Conservation (phyloP, 2,329 filamentous ascomycete species). For the Anisogramma anomala region DNA sequence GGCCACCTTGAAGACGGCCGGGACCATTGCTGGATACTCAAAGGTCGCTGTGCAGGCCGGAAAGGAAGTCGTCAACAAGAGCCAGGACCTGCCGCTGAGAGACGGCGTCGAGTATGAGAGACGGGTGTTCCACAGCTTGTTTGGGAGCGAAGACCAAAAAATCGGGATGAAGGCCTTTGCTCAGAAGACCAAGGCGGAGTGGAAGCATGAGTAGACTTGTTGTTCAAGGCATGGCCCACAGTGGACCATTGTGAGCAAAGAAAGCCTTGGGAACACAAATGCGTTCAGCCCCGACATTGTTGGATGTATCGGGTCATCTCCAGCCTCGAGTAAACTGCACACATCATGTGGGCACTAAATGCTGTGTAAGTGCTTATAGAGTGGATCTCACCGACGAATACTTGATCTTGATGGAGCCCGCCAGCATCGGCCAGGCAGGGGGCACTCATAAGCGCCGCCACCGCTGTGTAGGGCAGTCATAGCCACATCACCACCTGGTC, state of each 20-base stretch:
- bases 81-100: constrained; percentile 74
- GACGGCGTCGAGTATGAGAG: constrained; percentile 95
- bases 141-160: constrained; percentile 94
- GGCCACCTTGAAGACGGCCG: constrained; percentile 69
- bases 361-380: constrained; percentile 8
- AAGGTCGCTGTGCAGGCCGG: constrained; percentile 76
- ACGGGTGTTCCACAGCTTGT: constrained; percentile 81
- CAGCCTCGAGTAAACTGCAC: neutral
- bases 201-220: constrained; percentile 58
- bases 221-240: neutral
- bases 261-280: no score
- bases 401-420: neutral
- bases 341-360: constrained; percentile 3
- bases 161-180: constrained; percentile 93
- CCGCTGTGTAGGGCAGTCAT: neutral
- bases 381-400: constrained; percentile 5
- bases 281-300: no score
- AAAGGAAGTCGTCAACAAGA: constrained; percentile 99
- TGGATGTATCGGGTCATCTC: neutral
- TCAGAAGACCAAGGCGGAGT: constrained; percentile 86
- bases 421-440: constrained; percentile 11
- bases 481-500: neutral
- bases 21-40: constrained; percentile 79
- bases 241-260: no score
- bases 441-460: constrained; percentile 11